phyloP scores from a whole-genome alignment of 1,284 basidiomycete species.

The Leccinum fuscescens region DNA sequence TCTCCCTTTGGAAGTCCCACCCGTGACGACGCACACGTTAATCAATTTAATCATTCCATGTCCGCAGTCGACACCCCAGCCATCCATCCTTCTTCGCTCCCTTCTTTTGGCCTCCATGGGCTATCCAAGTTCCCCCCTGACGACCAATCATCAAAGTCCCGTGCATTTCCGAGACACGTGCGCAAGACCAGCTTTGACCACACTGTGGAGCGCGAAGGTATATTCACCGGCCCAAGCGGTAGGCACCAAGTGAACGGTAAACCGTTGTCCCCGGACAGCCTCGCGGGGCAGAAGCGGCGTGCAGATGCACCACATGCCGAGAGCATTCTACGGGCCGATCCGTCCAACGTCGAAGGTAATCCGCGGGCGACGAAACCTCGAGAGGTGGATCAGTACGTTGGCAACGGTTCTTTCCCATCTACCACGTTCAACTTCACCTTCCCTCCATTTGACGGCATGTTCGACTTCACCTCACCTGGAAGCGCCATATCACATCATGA shows the following conservation, averaged over 20 bases:
- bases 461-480: slow-evolving; percentile 43
- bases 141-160: slow-evolving; percentile 41
- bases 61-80: slow-evolving; percentile 50
- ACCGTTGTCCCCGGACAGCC: slow-evolving; percentile 59
- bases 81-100: slow-evolving; percentile 67
- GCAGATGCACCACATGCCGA: slow-evolving; percentile 74
- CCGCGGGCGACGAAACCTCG: slow-evolving; percentile 24
- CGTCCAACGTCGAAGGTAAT: slow-evolving; percentile 52
- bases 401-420: slow-evolving; percentile 63
- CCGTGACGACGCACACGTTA: slow-evolving; percentile 39
- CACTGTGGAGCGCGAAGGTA: slow-evolving; percentile 70
- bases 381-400: slow-evolving; percentile 38
- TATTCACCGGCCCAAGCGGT: slow-evolving; percentile 55
- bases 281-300: slow-evolving; percentile 68
- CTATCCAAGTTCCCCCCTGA: slow-evolving; percentile 43
- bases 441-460: slow-evolving; percentile 67
- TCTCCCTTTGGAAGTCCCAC: slow-evolving; percentile 31
- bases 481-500: slow-evolving; percentile 32
- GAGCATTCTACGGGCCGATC: slow-evolving; percentile 73
- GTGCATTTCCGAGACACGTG: slow-evolving; percentile 75
- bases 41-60: slow-evolving; percentile 40
- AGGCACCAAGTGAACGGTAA: slow-evolving; percentile 79
- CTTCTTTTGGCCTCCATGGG: slow-evolving; percentile 61
- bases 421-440: slow-evolving; percentile 78
- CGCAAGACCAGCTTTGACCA: slow-evolving; percentile 93